Evolutionary conservation across 306 rosid genomes (phyloP), one percentile per base, ranked within the genome.

Genomic region (Casuarina equisetifolia): DNA sequence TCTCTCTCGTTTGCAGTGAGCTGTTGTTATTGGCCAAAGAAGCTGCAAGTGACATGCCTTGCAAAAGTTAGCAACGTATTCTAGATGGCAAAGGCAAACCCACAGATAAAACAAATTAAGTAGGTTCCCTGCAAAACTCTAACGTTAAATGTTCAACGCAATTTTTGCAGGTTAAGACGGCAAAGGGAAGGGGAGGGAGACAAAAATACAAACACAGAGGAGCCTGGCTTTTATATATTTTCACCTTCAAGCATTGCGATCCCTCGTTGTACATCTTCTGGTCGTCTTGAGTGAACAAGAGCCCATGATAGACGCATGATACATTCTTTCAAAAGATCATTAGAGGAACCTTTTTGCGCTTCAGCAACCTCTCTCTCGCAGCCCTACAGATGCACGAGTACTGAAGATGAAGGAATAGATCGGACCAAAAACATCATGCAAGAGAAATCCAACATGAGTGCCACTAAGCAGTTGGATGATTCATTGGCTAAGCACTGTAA

Each of bases 191-290:
- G 13, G 25, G 64, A 58, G 39, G 39, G 39, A 58, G 13, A 58
- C 39, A 20, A 7, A 2, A 20, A 9, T 38, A 3, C 38, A 20
- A 1, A 57, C 36, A 20, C 5, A 6, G 9, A 73, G 73, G 44
- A 35, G 38, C 44, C 1, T 6, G 19, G 1, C 17, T 42, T n/a
- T 35, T 63, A 55, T 38, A 62, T 15, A 39, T 7, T 66, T 72
- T 40, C 68, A 91, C 98, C 90, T 91, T 90, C 91, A 82, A 94
- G 97, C 98, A 91, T 91, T 64, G 96, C 98, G 43, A 91, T 91
- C 55, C 98, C 98, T n/a, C 97, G 98, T 63, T 90, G 96, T 9
- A 90, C 92, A 81, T 94, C 97, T 75, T 90, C 87, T 0, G 92
- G 82, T 3, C 82, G 90, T 76, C 89, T 87, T 0, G 98, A 91